Percentiles rank a stretch among this genome's conserved stretches.
Conservation (phyloP, 306 rosid species). For the Mimosa bimucronata region DNA sequence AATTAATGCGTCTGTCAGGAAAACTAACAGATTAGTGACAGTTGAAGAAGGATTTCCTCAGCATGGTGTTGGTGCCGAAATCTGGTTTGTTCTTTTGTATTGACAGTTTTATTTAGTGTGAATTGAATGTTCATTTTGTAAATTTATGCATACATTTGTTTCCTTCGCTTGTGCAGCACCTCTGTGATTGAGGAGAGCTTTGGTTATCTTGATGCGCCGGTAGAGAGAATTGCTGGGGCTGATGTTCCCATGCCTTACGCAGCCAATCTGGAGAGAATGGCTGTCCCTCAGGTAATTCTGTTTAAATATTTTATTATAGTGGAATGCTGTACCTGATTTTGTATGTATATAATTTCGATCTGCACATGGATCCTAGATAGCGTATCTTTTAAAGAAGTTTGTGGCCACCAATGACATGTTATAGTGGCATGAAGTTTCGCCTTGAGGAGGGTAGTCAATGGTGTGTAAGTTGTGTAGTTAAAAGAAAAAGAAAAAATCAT, state of each 20-base stretch:
- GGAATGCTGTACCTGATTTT: conserved; percentile 11
- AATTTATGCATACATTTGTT: conserved; percentile 4
- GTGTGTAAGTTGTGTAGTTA: background rate
- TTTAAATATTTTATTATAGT: background rate
- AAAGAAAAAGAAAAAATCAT: background rate
- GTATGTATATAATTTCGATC: background rate
- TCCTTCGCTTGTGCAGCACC: conserved; percentile 59
- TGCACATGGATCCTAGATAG: conserved; percentile 13
- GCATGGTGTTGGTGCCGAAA: conserved; percentile 99
- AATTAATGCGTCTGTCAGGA: conserved; percentile 90
- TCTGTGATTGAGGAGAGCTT: conserved; percentile 96
- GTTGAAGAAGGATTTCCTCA: conserved; percentile 99
- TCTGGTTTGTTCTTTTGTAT: conserved; percentile 65
- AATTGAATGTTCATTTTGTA: conserved; percentile 21
- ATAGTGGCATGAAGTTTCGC: background rate
- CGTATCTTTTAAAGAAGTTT: conserved; percentile 8
- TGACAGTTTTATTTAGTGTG: conserved; percentile 12
- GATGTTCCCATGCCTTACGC: conserved; percentile 99
- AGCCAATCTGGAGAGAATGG: conserved; percentile 93
- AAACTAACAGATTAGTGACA: conserved; percentile 90
- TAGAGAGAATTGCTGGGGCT: conserved; percentile 94
- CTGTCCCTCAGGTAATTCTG: conserved; percentile 87
- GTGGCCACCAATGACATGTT: background rate
- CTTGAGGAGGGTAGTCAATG: background rate
- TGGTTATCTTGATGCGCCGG: conserved; percentile 96